Conservation (phyloP, 805 yeast genomes). For the Naumovozyma baii region DNA sequence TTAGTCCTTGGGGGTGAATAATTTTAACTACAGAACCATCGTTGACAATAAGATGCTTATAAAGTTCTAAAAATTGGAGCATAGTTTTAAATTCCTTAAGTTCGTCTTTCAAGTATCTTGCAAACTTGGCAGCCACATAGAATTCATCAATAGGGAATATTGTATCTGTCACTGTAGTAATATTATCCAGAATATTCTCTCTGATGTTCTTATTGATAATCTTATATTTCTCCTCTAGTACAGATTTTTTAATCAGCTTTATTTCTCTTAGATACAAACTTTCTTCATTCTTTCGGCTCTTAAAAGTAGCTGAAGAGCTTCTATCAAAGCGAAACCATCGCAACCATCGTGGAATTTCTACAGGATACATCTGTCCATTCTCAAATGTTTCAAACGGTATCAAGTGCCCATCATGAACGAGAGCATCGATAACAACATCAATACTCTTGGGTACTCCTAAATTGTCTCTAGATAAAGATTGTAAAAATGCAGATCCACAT, state of each 20-base stretch:
- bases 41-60: conserved; percentile 10
- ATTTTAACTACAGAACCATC: conserved; percentile 16
- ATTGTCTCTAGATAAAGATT: conserved; percentile 20
- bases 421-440: conserved; percentile 29
- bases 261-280: conserved; percentile 14
- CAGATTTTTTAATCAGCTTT: conserved; percentile 9
- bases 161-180: conserved; percentile 17
- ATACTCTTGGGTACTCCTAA: conserved; percentile 32
- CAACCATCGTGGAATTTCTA: conserved; percentile 3
- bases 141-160: conserved; percentile 16
- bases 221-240: conserved; percentile 8
- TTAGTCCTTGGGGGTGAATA: conserved; percentile 9
- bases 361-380: conserved; percentile 5
- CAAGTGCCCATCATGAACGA: conserved; percentile 24
- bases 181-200: conserved; percentile 10
- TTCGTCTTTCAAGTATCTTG: neutral
- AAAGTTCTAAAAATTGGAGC: conserved; percentile 13
- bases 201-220: conserved; percentile 7
- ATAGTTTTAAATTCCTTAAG: conserved; percentile 10
- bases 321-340: conserved; percentile 11
- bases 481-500: conserved; percentile 23
- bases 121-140: conserved; percentile 3
- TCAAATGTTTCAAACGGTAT: conserved; percentile 21
- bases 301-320: conserved; percentile 2
- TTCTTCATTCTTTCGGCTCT: conserved; percentile 10